These are phyloP conservation scores for Cladosporium sp. DNA, from an alignment of 2,329 filamentous ascomycete species.

Conservation along the genomic window DNA sequence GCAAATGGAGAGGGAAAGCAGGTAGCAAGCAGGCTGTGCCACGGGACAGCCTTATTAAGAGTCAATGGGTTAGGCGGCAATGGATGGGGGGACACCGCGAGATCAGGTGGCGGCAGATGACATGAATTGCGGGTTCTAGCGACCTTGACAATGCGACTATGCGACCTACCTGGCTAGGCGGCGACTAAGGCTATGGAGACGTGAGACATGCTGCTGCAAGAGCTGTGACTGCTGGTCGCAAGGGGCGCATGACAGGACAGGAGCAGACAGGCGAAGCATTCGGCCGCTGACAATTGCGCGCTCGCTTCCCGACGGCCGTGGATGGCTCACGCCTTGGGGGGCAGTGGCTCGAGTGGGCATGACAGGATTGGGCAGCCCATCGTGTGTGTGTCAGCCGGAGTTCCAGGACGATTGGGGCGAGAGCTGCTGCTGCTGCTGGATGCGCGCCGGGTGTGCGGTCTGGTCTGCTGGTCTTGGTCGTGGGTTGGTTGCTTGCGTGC, in stretches of 20 bases:
- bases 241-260: conserved; percentile 14
- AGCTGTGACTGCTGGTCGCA: conserved; percentile 10
- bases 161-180: conserved; percentile 1
- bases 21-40: conserved; percentile 8
- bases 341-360: not conserved
- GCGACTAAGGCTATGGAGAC: conserved; percentile 5
- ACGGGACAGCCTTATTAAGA: conserved; percentile 13
- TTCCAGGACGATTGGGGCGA: not conserved
- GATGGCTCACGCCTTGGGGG: not conserved
- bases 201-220: conserved; percentile 12
- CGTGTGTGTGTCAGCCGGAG: conserved; percentile 9
- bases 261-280: not conserved
- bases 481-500: not conserved
- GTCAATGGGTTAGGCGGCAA: conserved; percentile 14
- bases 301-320: conserved; percentile 4
- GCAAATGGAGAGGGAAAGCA: conserved; percentile 5
- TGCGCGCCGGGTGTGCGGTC: no score
- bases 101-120: conserved; percentile 10
- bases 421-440: not conserved
- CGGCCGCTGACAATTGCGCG: conserved; percentile 12
- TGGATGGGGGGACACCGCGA: not conserved
- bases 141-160: conserved; percentile 8
- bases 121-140: conserved; percentile 7
- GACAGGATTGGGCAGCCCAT: not conserved
- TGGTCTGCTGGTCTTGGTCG: no score